Conservation (phyloP, 108 stramenopile species). For the Pseudonitzschia pungens region DNA sequence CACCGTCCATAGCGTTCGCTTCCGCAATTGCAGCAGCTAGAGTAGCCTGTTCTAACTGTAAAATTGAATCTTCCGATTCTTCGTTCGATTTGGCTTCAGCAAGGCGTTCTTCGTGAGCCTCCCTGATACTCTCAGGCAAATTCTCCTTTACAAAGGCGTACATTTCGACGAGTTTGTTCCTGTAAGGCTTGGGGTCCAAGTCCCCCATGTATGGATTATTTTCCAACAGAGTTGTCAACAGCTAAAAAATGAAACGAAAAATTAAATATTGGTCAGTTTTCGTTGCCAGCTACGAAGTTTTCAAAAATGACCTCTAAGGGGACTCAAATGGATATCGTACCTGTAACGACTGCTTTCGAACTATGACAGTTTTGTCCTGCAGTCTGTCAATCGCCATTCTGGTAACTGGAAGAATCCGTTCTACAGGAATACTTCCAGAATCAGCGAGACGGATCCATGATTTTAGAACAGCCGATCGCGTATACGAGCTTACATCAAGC, state of each 20-base stretch:
- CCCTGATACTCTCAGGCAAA: conserved; percentile 60
- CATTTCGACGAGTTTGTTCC: conserved; percentile 66
- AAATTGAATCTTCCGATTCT: conserved; percentile 31
- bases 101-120: conserved; percentile 55
- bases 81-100: conserved; percentile 43
- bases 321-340: conserved; percentile 39
- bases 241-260: conserved; percentile 34
- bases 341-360: conserved; percentile 89
- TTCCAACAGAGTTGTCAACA: conserved; percentile 81
- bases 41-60: conserved; percentile 67
- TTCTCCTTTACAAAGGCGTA: conserved; percentile 64
- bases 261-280: conserved; percentile 12
- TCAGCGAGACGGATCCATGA: conserved; percentile 71
- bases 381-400: conserved; percentile 84
- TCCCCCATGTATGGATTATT: conserved; percentile 93
- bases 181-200: conserved; percentile 85
- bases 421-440: conserved; percentile 71
- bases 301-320: neutral
- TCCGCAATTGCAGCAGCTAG: conserved; percentile 74
- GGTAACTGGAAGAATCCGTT: conserved; percentile 72
- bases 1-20: conserved; percentile 23
- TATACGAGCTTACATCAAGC: conserved; percentile 82
- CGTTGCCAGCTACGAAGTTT: neutral
- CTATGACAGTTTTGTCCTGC: conserved; percentile 93
- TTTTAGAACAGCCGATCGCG: conserved; percentile 81